Evolutionary conservation across 768 basidiomycete species (phyloP), one percentile per base, ranked within the genome.

Genomic region (Mycena olivaceomarginata): DNA sequence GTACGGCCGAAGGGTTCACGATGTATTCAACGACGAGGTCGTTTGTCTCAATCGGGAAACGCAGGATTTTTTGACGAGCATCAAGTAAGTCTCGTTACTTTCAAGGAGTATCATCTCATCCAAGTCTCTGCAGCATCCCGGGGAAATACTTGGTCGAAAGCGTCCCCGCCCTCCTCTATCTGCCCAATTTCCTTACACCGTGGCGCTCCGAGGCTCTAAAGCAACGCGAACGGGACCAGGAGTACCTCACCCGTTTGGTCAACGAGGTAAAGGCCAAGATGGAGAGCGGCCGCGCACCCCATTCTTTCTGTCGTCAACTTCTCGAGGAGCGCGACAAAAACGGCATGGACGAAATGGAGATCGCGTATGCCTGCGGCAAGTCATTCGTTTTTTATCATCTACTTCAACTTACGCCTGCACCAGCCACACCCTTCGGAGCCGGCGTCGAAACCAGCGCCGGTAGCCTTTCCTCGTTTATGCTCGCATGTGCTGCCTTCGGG

Each of bases 71-170:
- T 51, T 79, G 37, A 76, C 66, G 41, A 86, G 86, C 70, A 85
- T 87, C 51, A 87, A 87, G 87, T 86, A 66, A 68, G 48, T 48
- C 8, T 16, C 10, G 20, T 75, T 40, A 11, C 5, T 37, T 40
- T 56, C 45, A 41, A n/a, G 37, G 13, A 13, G 46, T 59, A 13
- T 4, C 25, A 40, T 57, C 10, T 53, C 53, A 68, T n/a, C 40
- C 37, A 16, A 7, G 11, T 45, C 9, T 15, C 15, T 45, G 43
- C 31, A 90, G 89, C 65, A 88, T 90, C 72, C 89, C 89, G 2
- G 89, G 89, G 37, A 90, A 89, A 80, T 89, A 89, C 65, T 72
- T 90, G 10, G 89, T 90, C 10, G 89, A 90, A 80, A 87, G 88
- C 2, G 85, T 88, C 86, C 89, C 89, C 1, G 89, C 88, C 86